Conservation (phyloP, 768 basidiomycete species). For the Tulasnella sp. region DNA sequence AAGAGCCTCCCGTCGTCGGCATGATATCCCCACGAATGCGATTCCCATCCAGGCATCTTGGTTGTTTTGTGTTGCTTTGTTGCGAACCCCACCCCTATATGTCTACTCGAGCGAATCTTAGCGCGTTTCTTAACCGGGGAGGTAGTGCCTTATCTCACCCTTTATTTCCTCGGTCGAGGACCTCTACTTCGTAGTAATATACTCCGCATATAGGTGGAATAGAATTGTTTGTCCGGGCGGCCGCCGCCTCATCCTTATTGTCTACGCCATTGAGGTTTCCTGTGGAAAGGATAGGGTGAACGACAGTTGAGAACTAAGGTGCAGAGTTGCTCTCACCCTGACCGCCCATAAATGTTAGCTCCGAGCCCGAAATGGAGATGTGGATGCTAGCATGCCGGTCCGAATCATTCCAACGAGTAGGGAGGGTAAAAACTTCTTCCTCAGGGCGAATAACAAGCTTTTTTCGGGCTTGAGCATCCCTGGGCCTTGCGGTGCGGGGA, state of each 20-base stretch:
- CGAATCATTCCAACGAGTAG: constrained; percentile 76
- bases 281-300: constrained; percentile 16
- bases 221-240: constrained; percentile 70
- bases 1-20: constrained; percentile 84
- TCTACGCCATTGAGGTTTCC: constrained; percentile 47
- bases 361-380: constrained; percentile 67
- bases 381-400: constrained; percentile 56
- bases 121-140: neutral
- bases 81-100: constrained; percentile 78
- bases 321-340: constrained; percentile 35
- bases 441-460: constrained; percentile 13
- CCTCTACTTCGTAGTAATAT: constrained; percentile 90
- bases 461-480: neutral
- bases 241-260: constrained; percentile 73
- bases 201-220: constrained; percentile 86
- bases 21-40: constrained; percentile 86
- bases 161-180: constrained; percentile 73
- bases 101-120: constrained; percentile 43
- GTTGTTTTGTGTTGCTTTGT: constrained; percentile 60
- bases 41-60: constrained; percentile 83
- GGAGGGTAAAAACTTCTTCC: constrained; percentile 50
- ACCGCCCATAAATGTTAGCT: constrained; percentile 62
- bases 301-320: neutral
- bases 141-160: constrained; percentile 50
- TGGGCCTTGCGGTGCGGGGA: constrained; percentile 4